Base-by-base conservation (phyloP, 768 basidiomycete genomes). In the Mycena alexandri region DNA sequence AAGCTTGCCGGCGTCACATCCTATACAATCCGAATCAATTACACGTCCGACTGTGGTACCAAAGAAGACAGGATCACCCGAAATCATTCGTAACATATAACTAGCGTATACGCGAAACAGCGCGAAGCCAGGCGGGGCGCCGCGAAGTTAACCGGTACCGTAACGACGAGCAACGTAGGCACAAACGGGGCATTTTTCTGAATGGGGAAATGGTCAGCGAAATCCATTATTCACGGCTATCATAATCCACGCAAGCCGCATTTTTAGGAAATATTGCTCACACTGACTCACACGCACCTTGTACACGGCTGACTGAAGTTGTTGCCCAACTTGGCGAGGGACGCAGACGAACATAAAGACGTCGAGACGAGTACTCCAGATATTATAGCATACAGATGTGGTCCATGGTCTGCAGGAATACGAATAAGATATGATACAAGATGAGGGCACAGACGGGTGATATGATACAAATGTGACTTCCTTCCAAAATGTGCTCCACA, bases 401-500 rank as follows among this genome's bases (percentile, higher is more conserved):
- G 29, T 29, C 29, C 38, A 44, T 44, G 0, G 11, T 29, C 55
- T 21, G 42, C 44, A 43, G 5, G 19, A 12, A 21, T 6, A 47
- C 17, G 22, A 17, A 51, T 21, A 21, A 6, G 12, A 58, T 8
- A 51, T 22, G 38, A 64, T 50, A 19, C 36, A 48, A 25, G 17
- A 62, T 11, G 41, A 43, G n/a, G n/a, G 16, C 43, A 62, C 42
- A 25, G 34, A 41, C 42, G 41, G 38, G 14, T 48, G 44, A n/a
- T 65, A 65, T 61, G 46, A 55, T 67, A 67, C 65, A 67, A 14
- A 43, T 25, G 38, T 60, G 36, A 24, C 59, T 44, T 47, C 59
- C 54, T 43, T 47, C 65, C 47, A 48, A 62, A 38, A 53, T 43
- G 29, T 25, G 22, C 25, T 24, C 24, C 60, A 33, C 44, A 54